Evolutionary conservation across 768 basidiomycete genomes (phyloP).

Genomic region (Mycena rebaudengoi): DNA sequence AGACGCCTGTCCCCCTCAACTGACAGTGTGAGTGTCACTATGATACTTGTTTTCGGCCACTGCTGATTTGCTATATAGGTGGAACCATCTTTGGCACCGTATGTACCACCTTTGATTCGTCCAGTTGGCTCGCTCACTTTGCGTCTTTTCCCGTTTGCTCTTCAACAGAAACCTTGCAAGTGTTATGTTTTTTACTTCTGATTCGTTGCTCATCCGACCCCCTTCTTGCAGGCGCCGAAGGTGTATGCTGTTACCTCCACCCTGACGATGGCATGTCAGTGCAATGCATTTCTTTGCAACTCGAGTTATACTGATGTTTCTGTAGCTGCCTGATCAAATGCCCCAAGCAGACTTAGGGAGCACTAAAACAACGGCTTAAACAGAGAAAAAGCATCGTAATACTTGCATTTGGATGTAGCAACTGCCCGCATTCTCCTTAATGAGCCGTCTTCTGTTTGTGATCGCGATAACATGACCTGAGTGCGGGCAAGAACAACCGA

Average conservation of each 20-base stretch:
- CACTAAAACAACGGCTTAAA: too few relatives aligned
- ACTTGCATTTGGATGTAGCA: too few relatives aligned
- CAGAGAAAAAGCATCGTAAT: too few relatives aligned
- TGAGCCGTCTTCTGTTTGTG: too few relatives aligned
- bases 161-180: slow-evolving; percentile 2
- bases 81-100: slow-evolving; percentile 17
- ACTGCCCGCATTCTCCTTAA: too few relatives aligned
- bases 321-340: slow-evolving; percentile 4
- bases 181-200: neutral
- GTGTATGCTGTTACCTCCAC: slow-evolving; percentile 12
- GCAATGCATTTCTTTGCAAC: neutral
- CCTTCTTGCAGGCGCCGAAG: neutral
- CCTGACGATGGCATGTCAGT: slow-evolving; percentile 17
- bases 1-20: slow-evolving; percentile 1
- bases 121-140: neutral
- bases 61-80: neutral
- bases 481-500: too few relatives aligned
- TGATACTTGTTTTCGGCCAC: too few relatives aligned
- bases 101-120: neutral
- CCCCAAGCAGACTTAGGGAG: neutral
- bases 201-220: neutral
- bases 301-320: neutral
- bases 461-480: too few relatives aligned
- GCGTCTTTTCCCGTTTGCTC: neutral
- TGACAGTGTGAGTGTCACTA: neutral